Conservation (phyloP, 78 protist species). For the Creolimax fragrantissima region DNA sequence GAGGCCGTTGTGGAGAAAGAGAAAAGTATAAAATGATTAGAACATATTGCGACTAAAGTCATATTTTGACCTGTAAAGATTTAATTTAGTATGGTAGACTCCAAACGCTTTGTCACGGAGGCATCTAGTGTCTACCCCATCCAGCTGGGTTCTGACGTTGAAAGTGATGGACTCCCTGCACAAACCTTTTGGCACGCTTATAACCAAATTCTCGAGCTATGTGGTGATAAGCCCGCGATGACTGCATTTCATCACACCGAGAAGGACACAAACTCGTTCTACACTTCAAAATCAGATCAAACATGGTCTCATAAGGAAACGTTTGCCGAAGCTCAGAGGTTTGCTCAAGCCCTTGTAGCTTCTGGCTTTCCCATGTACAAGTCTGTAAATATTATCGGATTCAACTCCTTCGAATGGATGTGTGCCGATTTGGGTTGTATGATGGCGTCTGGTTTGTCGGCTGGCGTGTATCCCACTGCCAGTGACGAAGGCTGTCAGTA, state of each 20-base stretch:
- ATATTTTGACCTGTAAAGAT: too few relatives aligned
- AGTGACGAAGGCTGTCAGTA: not conserved
- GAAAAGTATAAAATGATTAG: too few relatives aligned
- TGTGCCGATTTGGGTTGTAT: constrained; percentile 54
- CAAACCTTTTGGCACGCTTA: not conserved
- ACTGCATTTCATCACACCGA: not conserved
- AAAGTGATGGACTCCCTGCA: not conserved
- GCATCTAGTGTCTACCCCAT: not conserved
- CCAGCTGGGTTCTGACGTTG: not conserved
- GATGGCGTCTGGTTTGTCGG: constrained; percentile 59
- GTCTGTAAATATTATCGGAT: constrained; percentile 58
- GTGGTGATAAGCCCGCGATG: not conserved
- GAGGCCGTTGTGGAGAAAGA: too few relatives aligned
- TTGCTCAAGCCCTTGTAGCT: constrained; percentile 38
- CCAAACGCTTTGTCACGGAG: not conserved
- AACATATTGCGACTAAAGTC: too few relatives aligned
- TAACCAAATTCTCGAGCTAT: not conserved
- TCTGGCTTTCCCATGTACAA: constrained; percentile 32
- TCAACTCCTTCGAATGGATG: constrained; percentile 77
- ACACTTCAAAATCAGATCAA: not conserved
- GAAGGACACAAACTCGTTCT: not conserved
- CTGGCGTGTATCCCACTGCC: constrained; percentile 67
- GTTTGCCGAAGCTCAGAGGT: not conserved
- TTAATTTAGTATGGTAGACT: too few relatives aligned
- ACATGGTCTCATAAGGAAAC: constrained; percentile 51